Evolutionary conservation across 306 rosid genomes (phyloP).

Genomic region (Gastrolobium villosum): DNA sequence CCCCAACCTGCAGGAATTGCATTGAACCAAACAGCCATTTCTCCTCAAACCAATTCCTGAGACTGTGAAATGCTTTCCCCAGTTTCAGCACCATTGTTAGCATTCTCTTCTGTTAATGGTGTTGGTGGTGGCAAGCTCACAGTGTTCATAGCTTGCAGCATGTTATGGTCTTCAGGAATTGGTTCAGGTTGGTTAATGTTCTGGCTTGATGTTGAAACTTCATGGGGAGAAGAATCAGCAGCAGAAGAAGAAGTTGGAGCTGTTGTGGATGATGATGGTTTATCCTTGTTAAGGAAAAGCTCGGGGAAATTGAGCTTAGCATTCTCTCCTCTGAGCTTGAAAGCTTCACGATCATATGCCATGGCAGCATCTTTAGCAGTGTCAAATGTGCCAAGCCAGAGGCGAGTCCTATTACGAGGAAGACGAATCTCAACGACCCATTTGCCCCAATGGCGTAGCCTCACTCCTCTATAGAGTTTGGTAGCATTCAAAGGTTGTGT

Average conservation of each 20-base stretch:
- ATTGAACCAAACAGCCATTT: conserved; percentile 74
- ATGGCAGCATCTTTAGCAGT: conserved; percentile 93
- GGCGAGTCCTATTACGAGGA: conserved; percentile 84
- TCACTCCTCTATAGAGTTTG: conserved; percentile 88
- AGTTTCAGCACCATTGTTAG: conserved; percentile 41
- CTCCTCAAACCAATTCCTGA: conserved; percentile 74
- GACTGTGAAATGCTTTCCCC: conserved; percentile 55
- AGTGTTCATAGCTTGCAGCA: conserved; percentile 22
- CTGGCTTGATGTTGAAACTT: conserved; percentile 45
- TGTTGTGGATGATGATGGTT: conserved; percentile 46
- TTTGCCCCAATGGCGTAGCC: conserved; percentile 98
- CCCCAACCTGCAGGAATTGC: conserved; percentile 88
- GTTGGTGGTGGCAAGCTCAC: conserved; percentile 45
- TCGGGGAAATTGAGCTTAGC: conserved; percentile 93
- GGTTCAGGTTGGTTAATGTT: conserved; percentile 45
- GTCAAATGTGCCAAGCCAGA: conserved; percentile 95
- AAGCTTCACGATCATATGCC: conserved; percentile 95
- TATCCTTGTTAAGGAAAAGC: conserved; percentile 69
- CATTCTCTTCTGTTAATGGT: conserved; percentile 47
- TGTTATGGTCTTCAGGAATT: conserved; percentile 24
- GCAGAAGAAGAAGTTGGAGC: conserved; percentile 45
- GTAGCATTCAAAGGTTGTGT: conserved; percentile 64
- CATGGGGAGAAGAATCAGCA: conserved; percentile 27
- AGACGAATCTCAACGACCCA: conserved; percentile 98
- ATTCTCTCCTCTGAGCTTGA: conserved; percentile 84